Base-by-base conservation (phyloP, 1,139 yeast genomes). In the Yamadazyma pseudoaaseri region DNA sequence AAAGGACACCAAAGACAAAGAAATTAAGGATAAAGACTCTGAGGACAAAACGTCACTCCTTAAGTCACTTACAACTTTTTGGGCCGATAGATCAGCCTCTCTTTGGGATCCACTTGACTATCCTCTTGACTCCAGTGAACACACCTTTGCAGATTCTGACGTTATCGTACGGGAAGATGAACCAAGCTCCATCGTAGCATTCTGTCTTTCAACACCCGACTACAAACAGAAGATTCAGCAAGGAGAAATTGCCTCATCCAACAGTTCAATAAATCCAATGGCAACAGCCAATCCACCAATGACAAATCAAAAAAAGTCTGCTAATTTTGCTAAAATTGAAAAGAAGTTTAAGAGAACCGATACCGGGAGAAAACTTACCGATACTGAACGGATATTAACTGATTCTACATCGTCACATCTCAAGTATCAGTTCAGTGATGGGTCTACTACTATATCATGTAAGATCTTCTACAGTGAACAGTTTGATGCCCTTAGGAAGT, bases 61-160 rank as follows among this genome's bases (percentile, higher is more conserved):
- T 62, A 87, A 86, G 49, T 81, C 96, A 0, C 65, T 94, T 38
- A 79, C 96, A 0, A 87, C 82, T 49, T 90, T 92, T 59, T 92
- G 98, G 98, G 97, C 97, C 1, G 98, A 94, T 59, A 65, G 98
- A 48, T 86, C 97, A 1, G 92, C 97, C 0, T 85, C 96, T 2
- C 73, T 94, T 15, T 94, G 98, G 98, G 89, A 86, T 45, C 95
- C 97, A 0, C 63, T 94, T 26, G 83, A 78, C 14, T 90, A 89
- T 56, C 97, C 97, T 0, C 66, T 90, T 26, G 73, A 74, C 15
- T 70, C 86, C 0, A 76, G 83, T 1, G 97, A 94, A 51, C 98
- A 94, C 56, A 79, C 94, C 5, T 92, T 92, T 65, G 89, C 89
- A 7, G 97, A 94, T 53, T 86, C 95, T 5, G 90, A 87, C 56